phyloP scores from a whole-genome alignment of 2,329 filamentous ascomycete genomes.

The Huntiella savannae region DNA sequence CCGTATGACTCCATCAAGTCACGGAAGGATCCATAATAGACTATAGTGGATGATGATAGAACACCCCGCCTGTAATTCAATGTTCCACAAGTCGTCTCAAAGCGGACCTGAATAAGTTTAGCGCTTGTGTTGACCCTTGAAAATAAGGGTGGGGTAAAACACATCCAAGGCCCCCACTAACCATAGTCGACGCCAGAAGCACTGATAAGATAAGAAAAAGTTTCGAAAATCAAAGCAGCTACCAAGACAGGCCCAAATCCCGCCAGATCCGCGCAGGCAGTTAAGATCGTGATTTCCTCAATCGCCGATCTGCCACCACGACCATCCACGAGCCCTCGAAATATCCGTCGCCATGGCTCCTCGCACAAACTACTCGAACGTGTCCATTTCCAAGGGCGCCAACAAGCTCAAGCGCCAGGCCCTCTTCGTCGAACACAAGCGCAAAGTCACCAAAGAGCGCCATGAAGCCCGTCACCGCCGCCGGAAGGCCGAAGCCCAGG shows the following conservation, averaged over 20 bases:
- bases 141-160: neutral
- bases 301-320: too few relatives aligned
- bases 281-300: too few relatives aligned
- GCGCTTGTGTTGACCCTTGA: neutral
- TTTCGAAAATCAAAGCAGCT: too few relatives aligned
- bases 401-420: constrained; percentile 70
- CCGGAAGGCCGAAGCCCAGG: constrained; percentile 69
- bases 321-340: neutral
- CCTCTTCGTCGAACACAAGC: constrained; percentile 65
- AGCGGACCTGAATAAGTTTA: neutral
- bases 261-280: too few relatives aligned
- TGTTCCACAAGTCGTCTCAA: neutral
- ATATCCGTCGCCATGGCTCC: neutral
- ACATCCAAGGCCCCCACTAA: neutral
- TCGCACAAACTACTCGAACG: constrained; percentile 14
- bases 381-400: constrained; percentile 26
- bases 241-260: too few relatives aligned
- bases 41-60: constrained; percentile 5
- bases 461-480: constrained; percentile 59
- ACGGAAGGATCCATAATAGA: neutral
- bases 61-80: neutral
- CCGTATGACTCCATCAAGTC: constrained; percentile 1
- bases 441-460: constrained; percentile 50
- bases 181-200: neutral
- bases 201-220: constrained; percentile 10